Base-by-base conservation (phyloP, 176 grass and related monocot genomes). In the Bothriochloa decipiens region DNA sequence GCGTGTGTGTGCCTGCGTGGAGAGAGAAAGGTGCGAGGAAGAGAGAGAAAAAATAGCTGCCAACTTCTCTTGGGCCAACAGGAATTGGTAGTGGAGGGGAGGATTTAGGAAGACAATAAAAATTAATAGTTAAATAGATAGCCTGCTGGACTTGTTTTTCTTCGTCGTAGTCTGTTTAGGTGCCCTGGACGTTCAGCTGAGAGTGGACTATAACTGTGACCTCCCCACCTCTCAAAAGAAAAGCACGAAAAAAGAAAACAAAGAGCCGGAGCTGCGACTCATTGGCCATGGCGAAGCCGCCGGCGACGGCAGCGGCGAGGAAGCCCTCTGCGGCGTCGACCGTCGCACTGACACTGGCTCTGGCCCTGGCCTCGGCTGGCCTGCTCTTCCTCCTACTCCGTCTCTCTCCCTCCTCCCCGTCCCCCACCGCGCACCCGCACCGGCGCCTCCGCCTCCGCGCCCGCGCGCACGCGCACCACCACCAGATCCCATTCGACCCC, bases 371-470 rank as follows among this genome's bases (percentile, higher is more conserved):
- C 47, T 86, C 80, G 12, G 84, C 80, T 14, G 75, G 80, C 20
- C 89, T 91, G 25, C 81, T 94, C 36, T 45, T 94, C 62, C 81
- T 99, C 43, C 49, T 96, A 23, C 26, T 92, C 75, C 78, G 47
- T 69, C 89, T 94, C 6, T 89, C 86, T 29, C 90, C 86, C 45
- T 64, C 93, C 23, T 86, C 88, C 1, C 74, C 84, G 3, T 76
- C 55, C 66, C 85, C 40, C 4, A 86, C 66, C 23, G 74, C 81
- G 32, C 92, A 79, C 18, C 86, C 74, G 1, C 86, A 95, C 64
- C 91, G 93, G 86, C 93, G 96, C 20, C 93, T 99, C 86, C 92
- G 91, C 81, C 91, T 99, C 78, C 96, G 89, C 16, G 15, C 42
- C 3, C 87, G 91, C 55, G 80, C 45, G 70, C 66, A 25, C 55